phyloP scores from a whole-genome alignment of 2,329 filamentous ascomycete genomes.

The Alternaria sp. region DNA sequence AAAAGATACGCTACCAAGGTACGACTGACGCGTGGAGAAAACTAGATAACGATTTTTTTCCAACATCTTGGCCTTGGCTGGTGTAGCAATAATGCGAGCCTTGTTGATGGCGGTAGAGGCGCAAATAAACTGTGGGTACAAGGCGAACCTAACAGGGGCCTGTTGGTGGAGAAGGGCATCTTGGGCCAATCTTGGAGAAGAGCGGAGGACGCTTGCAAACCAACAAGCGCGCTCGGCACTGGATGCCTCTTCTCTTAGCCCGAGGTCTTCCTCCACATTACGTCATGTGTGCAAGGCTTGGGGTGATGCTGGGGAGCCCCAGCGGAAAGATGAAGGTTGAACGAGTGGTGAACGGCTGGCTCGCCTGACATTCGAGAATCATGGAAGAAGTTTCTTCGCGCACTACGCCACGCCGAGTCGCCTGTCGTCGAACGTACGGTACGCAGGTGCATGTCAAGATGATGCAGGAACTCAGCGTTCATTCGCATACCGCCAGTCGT shows the following conservation, averaged over 20 bases:
- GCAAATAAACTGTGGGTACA: constrained; percentile 39
- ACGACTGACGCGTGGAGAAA: constrained; percentile 36
- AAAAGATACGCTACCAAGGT: constrained; percentile 28
- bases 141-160: constrained; percentile 36
- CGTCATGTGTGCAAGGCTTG: constrained; percentile 28
- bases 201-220: constrained; percentile 33
- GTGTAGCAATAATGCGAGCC: constrained; percentile 33
- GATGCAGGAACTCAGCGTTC: constrained; percentile 9
- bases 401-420: constrained; percentile 2
- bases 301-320: constrained; percentile 2
- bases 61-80: constrained; percentile 40
- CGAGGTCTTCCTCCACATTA: constrained; percentile 24
- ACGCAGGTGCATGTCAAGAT: constrained; percentile 1
- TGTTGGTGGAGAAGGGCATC: constrained; percentile 29
- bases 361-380: constrained; percentile 1
- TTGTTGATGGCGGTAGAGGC: constrained; percentile 34
- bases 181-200: constrained; percentile 35
- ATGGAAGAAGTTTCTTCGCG: background rate
- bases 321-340: background rate
- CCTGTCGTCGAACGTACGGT: background rate
- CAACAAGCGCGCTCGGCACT: constrained; percentile 36
- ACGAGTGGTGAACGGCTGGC: constrained; percentile 5
- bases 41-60: constrained; percentile 40
- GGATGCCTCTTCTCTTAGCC: constrained; percentile 29
- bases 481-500: constrained; percentile 1